Evolutionary conservation across 345 rosid genomes (phyloP).

Genomic region (Erodium maritimum): DNA sequence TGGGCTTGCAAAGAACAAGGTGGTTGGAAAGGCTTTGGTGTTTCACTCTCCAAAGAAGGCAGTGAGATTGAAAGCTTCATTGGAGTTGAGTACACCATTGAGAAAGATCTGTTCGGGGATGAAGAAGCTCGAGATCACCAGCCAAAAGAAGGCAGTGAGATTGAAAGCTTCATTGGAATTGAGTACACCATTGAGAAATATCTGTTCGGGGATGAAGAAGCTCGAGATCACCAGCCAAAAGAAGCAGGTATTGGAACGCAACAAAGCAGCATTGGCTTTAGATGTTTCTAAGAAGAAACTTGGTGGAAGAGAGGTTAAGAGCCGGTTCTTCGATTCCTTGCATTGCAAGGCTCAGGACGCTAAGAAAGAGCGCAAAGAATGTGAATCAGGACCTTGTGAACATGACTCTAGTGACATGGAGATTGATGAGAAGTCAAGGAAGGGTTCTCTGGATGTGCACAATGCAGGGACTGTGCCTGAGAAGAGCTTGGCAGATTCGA

Average conservation of each 20-base stretch:
- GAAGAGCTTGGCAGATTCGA: neutral
- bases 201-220: conserved; percentile 57
- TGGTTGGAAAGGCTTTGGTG: conserved; percentile 52
- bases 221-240: conserved; percentile 40
- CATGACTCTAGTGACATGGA: conserved; percentile 23
- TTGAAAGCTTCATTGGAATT: conserved; percentile 43
- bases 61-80: conserved; percentile 37
- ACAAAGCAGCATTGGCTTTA: too few species aligned
- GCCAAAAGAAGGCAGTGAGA: conserved; percentile 41
- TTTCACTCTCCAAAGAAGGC: conserved; percentile 78
- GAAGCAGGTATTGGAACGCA: conserved; percentile 65
- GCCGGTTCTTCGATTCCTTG: conserved; percentile 72
- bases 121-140: conserved; percentile 56
- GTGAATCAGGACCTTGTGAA: conserved; percentile 11
- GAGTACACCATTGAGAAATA: conserved; percentile 29
- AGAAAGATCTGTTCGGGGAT: conserved; percentile 44
- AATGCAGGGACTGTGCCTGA: conserved; percentile 7
- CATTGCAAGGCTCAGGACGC: conserved; percentile 18
- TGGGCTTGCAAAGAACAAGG: conserved; percentile 24
- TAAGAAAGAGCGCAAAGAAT: conserved; percentile 18
- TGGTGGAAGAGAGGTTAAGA: conserved; percentile 66
- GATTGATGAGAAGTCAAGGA: conserved; percentile 24
- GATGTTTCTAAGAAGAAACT: conserved; percentile 33
- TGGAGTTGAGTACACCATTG: conserved; percentile 33
- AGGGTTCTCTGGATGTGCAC: conserved; percentile 13